Conservation (phyloP, 768 basidiomycete genomes). For the Panaeolus papilionaceus region DNA sequence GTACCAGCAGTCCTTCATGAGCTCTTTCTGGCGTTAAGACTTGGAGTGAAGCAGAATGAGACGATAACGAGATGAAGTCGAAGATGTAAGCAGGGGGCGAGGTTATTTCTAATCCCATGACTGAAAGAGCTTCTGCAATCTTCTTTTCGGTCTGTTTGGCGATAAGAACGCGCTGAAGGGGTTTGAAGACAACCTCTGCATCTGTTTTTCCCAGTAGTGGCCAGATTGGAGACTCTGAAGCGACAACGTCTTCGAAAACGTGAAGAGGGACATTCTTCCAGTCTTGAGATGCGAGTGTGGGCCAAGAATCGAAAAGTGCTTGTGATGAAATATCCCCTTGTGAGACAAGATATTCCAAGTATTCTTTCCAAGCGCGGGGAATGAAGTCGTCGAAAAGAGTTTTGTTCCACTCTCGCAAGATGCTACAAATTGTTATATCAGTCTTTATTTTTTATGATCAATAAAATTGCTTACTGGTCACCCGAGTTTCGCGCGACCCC, state of each 20-base stretch:
- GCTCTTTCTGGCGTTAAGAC: conserved; percentile 37
- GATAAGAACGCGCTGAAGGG: conserved; percentile 35
- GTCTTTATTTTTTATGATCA: not conserved
- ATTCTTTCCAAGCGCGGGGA: conserved; percentile 47
- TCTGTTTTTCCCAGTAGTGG: conserved; percentile 32
- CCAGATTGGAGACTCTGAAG: conserved; percentile 39
- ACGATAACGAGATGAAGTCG: conserved; percentile 30
- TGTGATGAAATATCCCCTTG: conserved; percentile 29
- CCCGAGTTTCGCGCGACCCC: conserved; percentile 43
- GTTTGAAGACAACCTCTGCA: conserved; percentile 11
- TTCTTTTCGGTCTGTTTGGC: conserved; percentile 24
- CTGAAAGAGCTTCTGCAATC: conserved; percentile 37
- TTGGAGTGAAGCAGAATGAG: conserved; percentile 22
- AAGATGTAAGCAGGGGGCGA: conserved; percentile 43
- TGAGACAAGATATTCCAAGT: conserved; percentile 39
- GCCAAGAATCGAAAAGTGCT: conserved; percentile 43
- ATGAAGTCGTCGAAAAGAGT: conserved; percentile 51
- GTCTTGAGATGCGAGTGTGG: conserved; percentile 40
- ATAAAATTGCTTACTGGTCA: conserved; percentile 44
- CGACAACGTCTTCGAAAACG: conserved; percentile 36
- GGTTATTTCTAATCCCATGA: conserved; percentile 40
- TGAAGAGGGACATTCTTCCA: conserved; percentile 41
- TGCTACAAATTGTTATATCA: conserved; percentile 32
- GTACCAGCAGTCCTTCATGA: conserved; percentile 37
- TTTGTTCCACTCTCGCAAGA: conserved; percentile 54